Evolutionary conservation across 371 early-diverging fungal genomes (phyloP).

Genomic region (Chytridiales sp.): DNA sequence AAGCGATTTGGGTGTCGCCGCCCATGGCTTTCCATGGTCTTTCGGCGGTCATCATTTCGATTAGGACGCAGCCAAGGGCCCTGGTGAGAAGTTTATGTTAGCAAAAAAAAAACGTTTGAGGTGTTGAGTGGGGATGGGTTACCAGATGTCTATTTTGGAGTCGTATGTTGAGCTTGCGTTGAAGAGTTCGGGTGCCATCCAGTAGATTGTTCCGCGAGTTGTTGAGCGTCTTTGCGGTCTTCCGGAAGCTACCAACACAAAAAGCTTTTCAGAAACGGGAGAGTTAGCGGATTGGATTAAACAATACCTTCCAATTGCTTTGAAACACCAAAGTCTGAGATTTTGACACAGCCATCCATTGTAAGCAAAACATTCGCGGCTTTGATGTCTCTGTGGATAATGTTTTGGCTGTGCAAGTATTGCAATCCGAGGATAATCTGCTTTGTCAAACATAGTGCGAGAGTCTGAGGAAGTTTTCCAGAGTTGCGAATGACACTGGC

Average conservation of each 20-base stretch:
- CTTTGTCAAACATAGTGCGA: no score
- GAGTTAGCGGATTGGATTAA: no score
- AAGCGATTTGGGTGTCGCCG: no score
- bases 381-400: conserved; percentile 96
- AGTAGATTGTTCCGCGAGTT: conserved; percentile 42
- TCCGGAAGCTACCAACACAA: conserved; percentile 73
- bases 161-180: conserved; percentile 69
- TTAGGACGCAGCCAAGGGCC: no score
- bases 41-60: no score
- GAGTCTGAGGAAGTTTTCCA: no score
- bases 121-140: no score
- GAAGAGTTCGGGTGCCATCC: conserved; percentile 59
- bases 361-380: conserved; percentile 88
- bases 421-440: conserved; percentile 80
- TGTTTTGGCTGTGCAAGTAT: conserved; percentile 85
- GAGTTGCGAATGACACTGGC: no score
- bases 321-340: conserved; percentile 94
- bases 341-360: conserved; percentile 85
- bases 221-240: conserved; percentile 67
- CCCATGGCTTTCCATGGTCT: no score
- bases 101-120: no score
- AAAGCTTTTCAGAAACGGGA: conserved; percentile 87
- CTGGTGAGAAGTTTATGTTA: no score
- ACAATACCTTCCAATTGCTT: conserved; percentile 84
- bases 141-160: conserved; percentile 94